A percentile compares a stretch with the other conserved stretches of the same genome.
Evolutionary conservation across 768 basidiomycete genomes (phyloP).

Genomic region (Symmetrospora coprosmae): DNA sequence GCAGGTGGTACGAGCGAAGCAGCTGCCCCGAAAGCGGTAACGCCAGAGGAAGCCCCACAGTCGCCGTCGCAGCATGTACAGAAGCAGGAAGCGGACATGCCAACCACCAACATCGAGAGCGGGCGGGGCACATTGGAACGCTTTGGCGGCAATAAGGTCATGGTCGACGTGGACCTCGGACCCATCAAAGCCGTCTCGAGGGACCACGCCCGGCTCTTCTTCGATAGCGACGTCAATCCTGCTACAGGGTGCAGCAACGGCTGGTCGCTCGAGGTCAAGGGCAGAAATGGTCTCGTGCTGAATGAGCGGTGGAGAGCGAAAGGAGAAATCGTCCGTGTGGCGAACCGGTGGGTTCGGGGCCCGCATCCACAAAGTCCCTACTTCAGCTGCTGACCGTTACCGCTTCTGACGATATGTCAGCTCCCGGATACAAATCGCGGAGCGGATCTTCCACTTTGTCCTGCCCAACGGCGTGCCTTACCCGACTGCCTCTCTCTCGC

Average conservation of each 20-base stretch:
- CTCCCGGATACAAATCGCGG: constrained; percentile 92
- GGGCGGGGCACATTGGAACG: no score
- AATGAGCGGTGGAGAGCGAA: constrained; percentile 90
- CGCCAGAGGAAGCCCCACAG: no score
- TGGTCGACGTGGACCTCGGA: constrained; percentile 58
- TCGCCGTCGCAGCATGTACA: no score
- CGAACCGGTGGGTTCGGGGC: constrained; percentile 52
- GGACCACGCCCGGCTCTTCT: constrained; percentile 86
- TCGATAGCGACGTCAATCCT: constrained; percentile 48
- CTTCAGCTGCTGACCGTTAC: neutral
- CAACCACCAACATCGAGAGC: no score
- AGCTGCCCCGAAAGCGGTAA: no score
- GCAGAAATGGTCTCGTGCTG: constrained; percentile 96
- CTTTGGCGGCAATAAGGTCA: neutral
- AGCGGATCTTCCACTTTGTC: constrained; percentile 90
- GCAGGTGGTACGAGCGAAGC: no score
- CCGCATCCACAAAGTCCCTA: neutral
- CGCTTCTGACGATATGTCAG: constrained; percentile 38
- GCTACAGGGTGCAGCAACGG: constrained; percentile 42
- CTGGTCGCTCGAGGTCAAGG: constrained; percentile 77
- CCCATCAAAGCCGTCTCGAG: constrained; percentile 95
- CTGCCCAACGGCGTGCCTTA: constrained; percentile 45
- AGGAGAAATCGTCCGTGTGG: constrained; percentile 68
- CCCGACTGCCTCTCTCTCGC: neutral
- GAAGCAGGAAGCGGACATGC: no score